Base-by-base conservation (phyloP, 345 rosid species). In the Linum trigynum region DNA sequence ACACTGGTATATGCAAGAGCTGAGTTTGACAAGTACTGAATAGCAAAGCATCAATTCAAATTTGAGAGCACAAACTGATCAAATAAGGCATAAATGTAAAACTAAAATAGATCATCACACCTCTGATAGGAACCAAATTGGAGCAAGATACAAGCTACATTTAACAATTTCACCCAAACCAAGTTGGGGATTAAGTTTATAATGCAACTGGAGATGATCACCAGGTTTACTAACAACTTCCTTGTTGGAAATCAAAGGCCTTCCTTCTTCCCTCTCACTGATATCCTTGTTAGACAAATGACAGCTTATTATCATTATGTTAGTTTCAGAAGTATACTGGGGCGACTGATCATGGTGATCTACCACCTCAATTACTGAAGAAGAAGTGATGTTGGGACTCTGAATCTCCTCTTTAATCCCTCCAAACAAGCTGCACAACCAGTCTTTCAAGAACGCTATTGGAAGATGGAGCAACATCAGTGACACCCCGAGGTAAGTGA, bases 1-100 rank as follows among this genome's bases (percentile, higher is more conserved):
- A 86, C 89, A 16, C 87, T 86, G 12, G 92, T 84, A 70, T 84
- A 84, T 61, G 87, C 86, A 39, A 86, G 78, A 39, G 92, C 87
- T 4, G 83, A 76, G 69, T 82, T 86, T 0, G 84, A 77, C 35
- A 79, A 69, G 65, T 82, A 84, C 89, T 84, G 82, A n/a, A n/a
- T 81, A 79, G 62, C 32, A 48, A n/a, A n/a, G n/a, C n/a, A n/a
- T n/a, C n/a, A n/a, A n/a, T n/a, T n/a, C n/a, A n/a, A n/a, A n/a
- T n/a, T n/a, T n/a, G n/a, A n/a, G n/a, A n/a, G n/a, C n/a, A n/a
- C n/a, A n/a, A n/a, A n/a, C n/a, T n/a, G n/a, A n/a, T n/a, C n/a
- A n/a, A n/a, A n/a, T n/a, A n/a, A n/a, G n/a, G n/a, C n/a, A n/a
- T n/a, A n/a, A n/a, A n/a, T n/a, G n/a, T n/a, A n/a, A n/a, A n/a